Base-by-base conservation (phyloP, 257 asterid species). In the Anisodus acutangulus region DNA sequence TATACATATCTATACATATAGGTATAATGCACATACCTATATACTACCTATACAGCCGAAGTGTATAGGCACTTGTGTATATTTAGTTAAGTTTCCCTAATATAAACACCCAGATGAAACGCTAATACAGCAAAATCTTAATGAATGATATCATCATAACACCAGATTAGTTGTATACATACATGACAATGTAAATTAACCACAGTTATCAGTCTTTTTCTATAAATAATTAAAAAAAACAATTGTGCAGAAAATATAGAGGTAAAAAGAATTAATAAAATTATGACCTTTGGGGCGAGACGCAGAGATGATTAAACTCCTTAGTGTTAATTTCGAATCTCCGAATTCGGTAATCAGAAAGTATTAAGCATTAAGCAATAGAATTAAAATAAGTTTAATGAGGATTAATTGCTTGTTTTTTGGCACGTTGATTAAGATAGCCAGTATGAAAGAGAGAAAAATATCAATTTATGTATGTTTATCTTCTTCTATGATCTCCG, bases 351-450 rank as follows among this genome's bases (percentile, higher is more conserved):
- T 10, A 54, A 54, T 54, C 17, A 11, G 59, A 54, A 54, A 54
- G 6, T 2, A 54, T 53, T 53, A 53, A 53, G 57, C 15, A 53
- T 57, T 57, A 57, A 57, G 62, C 62, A 57, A 57, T 12, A 57
- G 6, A 57, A 57, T 57, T 57, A 57, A 57, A 13, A 13, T 4
- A 5, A 57, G 19, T 39, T 9, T 68, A 15, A 26, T 22, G n/a
- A 9, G 9, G 9, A 35, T 68, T 4, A 17, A 4, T 41, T 41
- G 45, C 3, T 41, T 41, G 45, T 22, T 22, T 22, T 41, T 41
- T 41, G 45, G 45, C 45, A 41, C 45, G 45, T 41, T 41, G 45
- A 41, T 41, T 41, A 41, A 3, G 85, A 87, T 88, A 83, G 87
- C 26, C 26, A 22, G 87, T 81, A 85, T 83, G 19, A 82, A 26